Percentiles rank a stretch among this genome's conserved stretches.
phyloP scores from a whole-genome alignment of 1,284 basidiomycete species.

The Mrakiaceae sp. region DNA sequence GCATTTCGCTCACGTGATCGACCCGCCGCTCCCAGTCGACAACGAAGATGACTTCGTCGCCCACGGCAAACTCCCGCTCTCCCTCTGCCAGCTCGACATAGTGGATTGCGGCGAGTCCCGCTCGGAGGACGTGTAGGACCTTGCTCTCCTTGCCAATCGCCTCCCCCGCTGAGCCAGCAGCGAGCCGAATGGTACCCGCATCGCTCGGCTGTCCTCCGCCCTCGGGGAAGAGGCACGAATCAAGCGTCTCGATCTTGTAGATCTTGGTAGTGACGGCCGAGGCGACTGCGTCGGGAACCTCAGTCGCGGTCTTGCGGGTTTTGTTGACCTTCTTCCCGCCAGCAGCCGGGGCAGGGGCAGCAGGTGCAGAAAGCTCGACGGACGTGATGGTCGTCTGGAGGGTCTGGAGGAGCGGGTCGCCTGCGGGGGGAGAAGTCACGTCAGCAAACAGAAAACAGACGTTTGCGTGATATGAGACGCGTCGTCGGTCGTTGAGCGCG shows the following conservation, averaged over 20 bases:
- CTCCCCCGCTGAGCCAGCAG: slow-evolving; percentile 29
- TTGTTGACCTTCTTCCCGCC: slow-evolving; percentile 28
- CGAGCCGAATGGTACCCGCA: slow-evolving; percentile 45
- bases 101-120: slow-evolving; percentile 66
- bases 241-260: slow-evolving; percentile 50
- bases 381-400: slow-evolving; percentile 26
- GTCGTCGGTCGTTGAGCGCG: too few species aligned
- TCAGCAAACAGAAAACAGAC: neutral
- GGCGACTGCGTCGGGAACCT: neutral
- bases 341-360: slow-evolving; percentile 24
- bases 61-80: slow-evolving; percentile 32
- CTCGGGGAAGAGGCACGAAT: slow-evolving; percentile 81
- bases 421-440: slow-evolving; percentile 17
- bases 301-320: slow-evolving; percentile 19
- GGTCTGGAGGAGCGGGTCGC: slow-evolving; percentile 31
- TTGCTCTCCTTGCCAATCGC: slow-evolving; percentile 37
- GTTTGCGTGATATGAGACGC: neutral
- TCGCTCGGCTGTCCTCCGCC: slow-evolving; percentile 76
- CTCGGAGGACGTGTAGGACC: slow-evolving; percentile 58
- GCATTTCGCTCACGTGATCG: slow-evolving; percentile 49
- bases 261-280: slow-evolving; percentile 20
- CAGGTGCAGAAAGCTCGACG: slow-evolving; percentile 18
- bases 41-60: slow-evolving; percentile 30
- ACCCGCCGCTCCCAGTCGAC: slow-evolving; percentile 46
- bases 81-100: slow-evolving; percentile 47